A percentile compares a stretch with the other conserved stretches of the same genome.
phyloP scores from a whole-genome alignment of 768 basidiomycete species.

The Lactarius hatsudake region DNA sequence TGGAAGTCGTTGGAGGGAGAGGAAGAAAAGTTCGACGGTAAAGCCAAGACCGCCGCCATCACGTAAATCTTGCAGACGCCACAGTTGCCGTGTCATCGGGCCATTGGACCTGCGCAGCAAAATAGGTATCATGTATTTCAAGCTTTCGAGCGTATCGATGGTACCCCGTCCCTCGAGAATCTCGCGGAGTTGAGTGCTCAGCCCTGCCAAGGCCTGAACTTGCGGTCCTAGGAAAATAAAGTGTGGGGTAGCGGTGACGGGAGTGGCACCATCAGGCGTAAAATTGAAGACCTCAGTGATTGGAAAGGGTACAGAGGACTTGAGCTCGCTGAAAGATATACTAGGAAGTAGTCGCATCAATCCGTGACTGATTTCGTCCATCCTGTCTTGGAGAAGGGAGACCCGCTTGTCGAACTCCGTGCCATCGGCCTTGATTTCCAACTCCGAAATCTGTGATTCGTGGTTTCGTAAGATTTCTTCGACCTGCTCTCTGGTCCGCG shows the following conservation, averaged over 20 bases:
- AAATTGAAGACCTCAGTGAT: too few species aligned
- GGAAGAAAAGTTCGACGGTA: conserved; percentile 16
- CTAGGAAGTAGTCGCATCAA: conserved; percentile 12
- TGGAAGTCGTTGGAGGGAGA: neutral
- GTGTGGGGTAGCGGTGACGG: too few species aligned
- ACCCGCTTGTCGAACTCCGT: neutral
- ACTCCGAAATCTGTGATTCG: neutral
- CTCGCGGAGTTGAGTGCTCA: neutral
- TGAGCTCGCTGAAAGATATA: too few species aligned
- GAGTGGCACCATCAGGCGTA: too few species aligned
- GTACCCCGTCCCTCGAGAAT: neutral
- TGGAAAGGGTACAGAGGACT: too few species aligned
- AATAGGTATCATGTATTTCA: neutral
- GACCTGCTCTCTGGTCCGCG: neutral
- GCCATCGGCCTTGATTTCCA: neutral
- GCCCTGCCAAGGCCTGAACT: neutral
- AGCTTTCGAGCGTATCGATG: neutral
- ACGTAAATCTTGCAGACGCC: conserved; percentile 13
- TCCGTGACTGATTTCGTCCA: neutral
- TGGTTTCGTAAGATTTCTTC: neutral
- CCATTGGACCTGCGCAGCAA: neutral
- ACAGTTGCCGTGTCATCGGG: conserved; percentile 7
- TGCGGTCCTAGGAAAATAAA: neutral
- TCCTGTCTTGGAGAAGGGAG: neutral
- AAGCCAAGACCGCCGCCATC: conserved; percentile 1